phyloP scores from a whole-genome alignment of 2,329 filamentous ascomycete species.

The Aureobasidium subglaciale region DNA sequence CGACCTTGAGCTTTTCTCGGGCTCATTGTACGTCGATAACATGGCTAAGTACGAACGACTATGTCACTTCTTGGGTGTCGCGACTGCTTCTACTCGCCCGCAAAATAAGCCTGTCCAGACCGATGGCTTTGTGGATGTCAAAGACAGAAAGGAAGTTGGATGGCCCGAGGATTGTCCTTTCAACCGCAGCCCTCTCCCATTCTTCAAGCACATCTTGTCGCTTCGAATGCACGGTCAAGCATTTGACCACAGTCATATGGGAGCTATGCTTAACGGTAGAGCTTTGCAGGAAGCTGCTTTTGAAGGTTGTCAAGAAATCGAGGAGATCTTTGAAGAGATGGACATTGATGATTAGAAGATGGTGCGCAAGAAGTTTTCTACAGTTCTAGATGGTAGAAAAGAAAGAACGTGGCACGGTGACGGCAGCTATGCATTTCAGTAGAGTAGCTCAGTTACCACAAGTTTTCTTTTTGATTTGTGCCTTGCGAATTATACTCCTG shows the following conservation, averaged over 20 bases:
- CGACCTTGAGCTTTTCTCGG: conserved; percentile 1
- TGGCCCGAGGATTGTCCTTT: not conserved
- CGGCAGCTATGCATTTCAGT: not conserved
- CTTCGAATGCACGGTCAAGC: conserved; percentile 3
- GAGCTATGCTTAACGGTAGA: not conserved
- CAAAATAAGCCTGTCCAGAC: not conserved
- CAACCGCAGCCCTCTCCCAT: not conserved
- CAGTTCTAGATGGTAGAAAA: not conserved
- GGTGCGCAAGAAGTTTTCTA: not conserved
- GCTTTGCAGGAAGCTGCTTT: not conserved
- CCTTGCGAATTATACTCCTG: no score
- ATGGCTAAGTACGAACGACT: not conserved
- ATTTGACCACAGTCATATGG: conserved; percentile 2
- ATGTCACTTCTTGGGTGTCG: not conserved
- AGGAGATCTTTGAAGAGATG: not conserved
- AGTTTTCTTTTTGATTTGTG: no score
- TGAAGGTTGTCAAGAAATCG: not conserved
- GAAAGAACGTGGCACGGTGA: not conserved
- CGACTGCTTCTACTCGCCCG: not conserved
- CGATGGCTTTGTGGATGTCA: not conserved
- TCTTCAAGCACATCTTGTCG: not conserved
- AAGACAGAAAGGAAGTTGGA: not conserved
- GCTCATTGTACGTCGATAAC: not conserved
- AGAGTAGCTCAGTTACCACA: not conserved
- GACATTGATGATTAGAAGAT: not conserved